Evolutionary conservation across 2,329 filamentous ascomycete species (phyloP), one percentile per base, ranked within the genome.

Genomic region (Kalaharituber pfeilii): DNA sequence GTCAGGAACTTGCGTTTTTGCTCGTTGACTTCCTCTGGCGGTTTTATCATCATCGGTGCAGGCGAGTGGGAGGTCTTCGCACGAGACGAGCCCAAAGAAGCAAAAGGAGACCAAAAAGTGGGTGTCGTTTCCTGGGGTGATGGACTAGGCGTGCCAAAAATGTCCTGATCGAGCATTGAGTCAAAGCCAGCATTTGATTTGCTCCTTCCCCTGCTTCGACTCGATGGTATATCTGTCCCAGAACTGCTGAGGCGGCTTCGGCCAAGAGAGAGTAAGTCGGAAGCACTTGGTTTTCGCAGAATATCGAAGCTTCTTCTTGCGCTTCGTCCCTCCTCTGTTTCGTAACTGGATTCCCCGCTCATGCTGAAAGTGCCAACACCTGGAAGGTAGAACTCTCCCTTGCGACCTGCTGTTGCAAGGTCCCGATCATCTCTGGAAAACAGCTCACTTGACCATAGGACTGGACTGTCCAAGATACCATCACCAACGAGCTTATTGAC

Each of bases 371-470:
- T 62, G 20, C 62, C 62, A 18, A 64, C 57, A 22, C 62, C 62
- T 49, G 62, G 58, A 50, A 64, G 57, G 52, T 63, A 62, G 47
- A 64, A 57, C 27, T 63, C 62, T 36, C 61, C 62, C 53, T 57
- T 63, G 53, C 59, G 62, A 15, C 56, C 22, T 30, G 59, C 62
- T 30, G 58, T 59, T 24, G 62, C 78, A 53, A 80, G 76, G 52
- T 75, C 70, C 42, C 76, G 73, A 57, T 83, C 81, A 63, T 95
- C 88, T 22, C 84, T 77, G 56, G 81, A 78, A 66, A 86, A 96
- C 0, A 98, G 73, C 55, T 93, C 84, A 64, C 87, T 95, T 0
- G 87, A 87, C 87, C 87, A 95, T 1, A 96, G 71, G 0, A 94
- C 85, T 0, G 89, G 87, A 0, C 84, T 85, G 33, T 94, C 85